Evolutionary conservation across 2,329 filamentous ascomycete genomes (phyloP), one percentile per base, ranked within the genome.

Genomic region (Trichophyton simii): DNA sequence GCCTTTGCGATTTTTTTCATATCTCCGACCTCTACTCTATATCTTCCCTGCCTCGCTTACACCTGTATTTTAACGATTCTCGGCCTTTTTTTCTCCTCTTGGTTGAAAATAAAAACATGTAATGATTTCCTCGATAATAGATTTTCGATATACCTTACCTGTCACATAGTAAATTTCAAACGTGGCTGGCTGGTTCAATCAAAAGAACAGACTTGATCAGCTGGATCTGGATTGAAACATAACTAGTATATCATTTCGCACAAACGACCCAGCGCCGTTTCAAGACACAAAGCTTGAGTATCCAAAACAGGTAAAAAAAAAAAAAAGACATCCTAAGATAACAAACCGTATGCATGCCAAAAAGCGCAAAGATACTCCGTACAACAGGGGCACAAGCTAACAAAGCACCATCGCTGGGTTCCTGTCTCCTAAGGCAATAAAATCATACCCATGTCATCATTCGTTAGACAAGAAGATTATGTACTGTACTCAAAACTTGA

Each of bases 381-480:
- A 36, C 52, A 55, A 18, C 28, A 25, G 8, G 52, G 52, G 52
- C 52, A 38, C 9, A 55, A 31, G 52, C 52, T 18, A 48, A 55
- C 52, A 36, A 55, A n/a, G 28, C 34, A 18, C 52, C 31, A 28
- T 20, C 52, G 7, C 52, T 34, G 52, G 52, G 52, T 36, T 55
- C 28, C 52, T 55, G 25, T 34, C 52, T 36, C 52, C 28, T 15
- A 36, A 18, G 34, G 52, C n/a, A 36, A 34, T 55, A 55, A 55
- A 55, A 20, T 55, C 28, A 20, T 55, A 55, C 52, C 52, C 52
- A 36, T 55, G 25, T 55, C 52, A 18, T 55, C 52, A 55, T 55
- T 55, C 52, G 52, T 55, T 34, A 36, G 34, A 55, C 52, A 55
- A 36, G 34, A 9, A 34, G 28, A 55, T 55, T 55, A 55, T 55